Percentiles rank a stretch among this genome's conserved stretches.
Evolutionary conservation across 2,329 filamentous ascomycete genomes (phyloP).

Genomic region (Diaporthe velutina): DNA sequence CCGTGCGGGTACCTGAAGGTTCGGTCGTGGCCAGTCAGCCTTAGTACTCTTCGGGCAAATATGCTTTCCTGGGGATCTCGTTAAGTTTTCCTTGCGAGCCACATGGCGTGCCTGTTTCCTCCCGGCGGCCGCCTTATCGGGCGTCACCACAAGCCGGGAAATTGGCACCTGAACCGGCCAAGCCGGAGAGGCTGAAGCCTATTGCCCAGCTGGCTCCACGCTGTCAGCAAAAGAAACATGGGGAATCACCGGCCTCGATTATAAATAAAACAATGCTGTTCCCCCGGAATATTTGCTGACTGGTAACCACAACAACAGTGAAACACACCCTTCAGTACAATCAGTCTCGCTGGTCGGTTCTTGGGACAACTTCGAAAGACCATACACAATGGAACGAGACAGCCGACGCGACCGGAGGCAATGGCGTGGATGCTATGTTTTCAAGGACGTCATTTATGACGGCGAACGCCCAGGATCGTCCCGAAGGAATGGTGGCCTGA

Average conservation of each 20-base stretch:
- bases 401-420: conserved; percentile 78
- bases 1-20: conserved; percentile 39
- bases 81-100: conserved; percentile 31
- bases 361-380: conserved; percentile 91
- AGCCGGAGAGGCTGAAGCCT: conserved; percentile 37
- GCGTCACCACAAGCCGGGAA: conserved; percentile 34
- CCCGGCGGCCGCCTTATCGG: conserved; percentile 16
- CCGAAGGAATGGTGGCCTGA: conserved; percentile 82
- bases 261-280: conserved; percentile 33
- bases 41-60: conserved; percentile 30
- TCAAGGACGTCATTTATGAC: conserved; percentile 87
- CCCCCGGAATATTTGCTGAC: conserved; percentile 34
- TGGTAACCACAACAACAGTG: conserved; percentile 54
- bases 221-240: conserved; percentile 20
- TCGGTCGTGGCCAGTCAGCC: conserved; percentile 27
- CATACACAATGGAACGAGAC: conserved; percentile 87
- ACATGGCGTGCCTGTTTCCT: conserved; percentile 37
- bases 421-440: conserved; percentile 90
- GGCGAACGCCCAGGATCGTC: conserved; percentile 69
- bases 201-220: conserved; percentile 36
- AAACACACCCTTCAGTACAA: conserved; percentile 70
- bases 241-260: conserved; percentile 1
- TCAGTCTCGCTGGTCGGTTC: conserved; percentile 88
- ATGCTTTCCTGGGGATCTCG: conserved; percentile 33
- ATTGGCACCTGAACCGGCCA: conserved; percentile 36